Base-by-base conservation (phyloP, 1,284 basidiomycete species). In the Ceratobasidium sp. region DNA sequence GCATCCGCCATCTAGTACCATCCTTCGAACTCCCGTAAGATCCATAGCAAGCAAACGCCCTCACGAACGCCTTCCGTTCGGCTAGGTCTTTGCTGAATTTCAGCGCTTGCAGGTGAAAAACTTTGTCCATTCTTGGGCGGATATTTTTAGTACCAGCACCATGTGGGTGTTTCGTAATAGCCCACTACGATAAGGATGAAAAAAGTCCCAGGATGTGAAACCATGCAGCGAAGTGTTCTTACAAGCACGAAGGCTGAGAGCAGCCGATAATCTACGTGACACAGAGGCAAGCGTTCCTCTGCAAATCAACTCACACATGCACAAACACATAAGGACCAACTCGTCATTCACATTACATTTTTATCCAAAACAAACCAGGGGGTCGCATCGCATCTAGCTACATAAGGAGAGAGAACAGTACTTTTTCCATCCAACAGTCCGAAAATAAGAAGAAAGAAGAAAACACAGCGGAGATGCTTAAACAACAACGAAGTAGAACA, bases 401-500 rank as follows among this genome's bases (percentile, higher is more conserved):
- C 60, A 46, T 43, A 18, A 30, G 30, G 12, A 55, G 18, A 10
- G 10, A 34, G 43, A 45, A 45, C 43, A 45, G 9, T 10, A 45
- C 46, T n/a, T 50, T 9, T 50, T 28, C 50, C 23, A 18, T 45
- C 43, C 6, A 18, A 28, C 26, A 8, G 21, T 41, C 39, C 36
- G 21, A 28, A 62, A 46, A 28, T 10, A 16, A 46, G 60, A 62
- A 59, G 18, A n/a, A 59, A 3, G 36, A 45, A 45, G 18, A 45
- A 28, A 55, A 48, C 60, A 62, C 60, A 48, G 60, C 60, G 39
- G 30, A 62, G 60, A 62, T 32, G 60, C 60, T 45, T 14, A 39
- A 39, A 39, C 60, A 32, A 60, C 50, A 62, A 34, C 4, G 18
- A 45, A 45, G 18, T 18, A 21, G 26, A 48, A 62, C 10, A 18